Conservation (phyloP, 1,284 basidiomycete genomes). For the Heliocybe sulcata region DNA sequence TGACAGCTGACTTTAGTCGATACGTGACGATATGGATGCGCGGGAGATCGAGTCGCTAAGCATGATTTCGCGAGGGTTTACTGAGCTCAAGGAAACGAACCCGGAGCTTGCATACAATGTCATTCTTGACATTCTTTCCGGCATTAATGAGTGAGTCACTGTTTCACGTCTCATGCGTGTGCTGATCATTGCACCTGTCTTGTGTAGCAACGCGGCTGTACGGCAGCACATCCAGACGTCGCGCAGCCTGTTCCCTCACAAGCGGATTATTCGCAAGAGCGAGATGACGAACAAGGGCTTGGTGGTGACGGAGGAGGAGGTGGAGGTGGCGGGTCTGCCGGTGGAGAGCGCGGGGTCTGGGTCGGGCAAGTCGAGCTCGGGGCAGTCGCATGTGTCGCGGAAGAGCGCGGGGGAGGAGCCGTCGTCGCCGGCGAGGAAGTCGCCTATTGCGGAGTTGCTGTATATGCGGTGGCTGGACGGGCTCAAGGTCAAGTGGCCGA, state of each 20-base stretch:
- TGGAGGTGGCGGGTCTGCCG: slow-evolving; percentile 49
- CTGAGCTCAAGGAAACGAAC: slow-evolving; percentile 76
- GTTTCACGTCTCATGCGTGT: slow-evolving; percentile 2
- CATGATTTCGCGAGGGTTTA: slow-evolving; percentile 86
- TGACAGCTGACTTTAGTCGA: slow-evolving; percentile 39
- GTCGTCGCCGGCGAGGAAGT: slow-evolving; percentile 41
- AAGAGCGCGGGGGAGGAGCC: slow-evolving; percentile 31
- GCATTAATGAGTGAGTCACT: slow-evolving; percentile 78
- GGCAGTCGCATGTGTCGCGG: slow-evolving; percentile 14
- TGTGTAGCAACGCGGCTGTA: slow-evolving; percentile 57
- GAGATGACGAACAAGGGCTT: slow-evolving; percentile 77
- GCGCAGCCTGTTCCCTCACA: slow-evolving; percentile 67
- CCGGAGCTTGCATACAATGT: slow-evolving; percentile 81
- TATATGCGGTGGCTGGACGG: slow-evolving; percentile 97
- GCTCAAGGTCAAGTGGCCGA: slow-evolving; percentile 83
- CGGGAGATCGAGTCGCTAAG: slow-evolving; percentile 84
- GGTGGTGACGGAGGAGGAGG: slow-evolving; percentile 73
- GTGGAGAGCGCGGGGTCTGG: slow-evolving; percentile 14
- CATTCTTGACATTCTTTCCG: slow-evolving; percentile 83
- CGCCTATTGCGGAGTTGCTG: slow-evolving; percentile 87
- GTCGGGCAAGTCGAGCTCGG: slow-evolving; percentile 18
- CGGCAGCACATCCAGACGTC: slow-evolving; percentile 75
- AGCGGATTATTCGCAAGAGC: slow-evolving; percentile 69
- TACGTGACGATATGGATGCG: slow-evolving; percentile 80
- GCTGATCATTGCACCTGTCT: slow-evolving; percentile 11